phyloP scores from a whole-genome alignment of 2,329 filamentous ascomycete genomes.

The Geosmithia putterillii region DNA sequence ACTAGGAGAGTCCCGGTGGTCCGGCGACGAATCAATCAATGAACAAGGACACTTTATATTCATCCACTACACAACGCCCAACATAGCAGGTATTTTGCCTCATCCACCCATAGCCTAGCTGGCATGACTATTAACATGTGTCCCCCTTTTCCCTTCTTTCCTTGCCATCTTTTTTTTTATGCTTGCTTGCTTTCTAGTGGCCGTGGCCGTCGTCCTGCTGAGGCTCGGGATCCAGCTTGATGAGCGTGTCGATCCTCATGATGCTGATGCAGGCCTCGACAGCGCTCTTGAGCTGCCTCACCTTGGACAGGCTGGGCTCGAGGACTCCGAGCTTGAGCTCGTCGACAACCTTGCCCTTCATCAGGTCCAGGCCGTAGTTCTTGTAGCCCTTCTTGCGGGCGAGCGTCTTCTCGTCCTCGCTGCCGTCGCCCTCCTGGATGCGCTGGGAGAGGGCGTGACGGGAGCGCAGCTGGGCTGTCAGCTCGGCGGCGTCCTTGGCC shows the following conservation, averaged over 20 bases:
- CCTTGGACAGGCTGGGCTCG: slow-evolving; percentile 96
- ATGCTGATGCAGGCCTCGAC: slow-evolving; percentile 98
- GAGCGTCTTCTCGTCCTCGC: slow-evolving; percentile 77
- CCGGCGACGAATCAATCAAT: not conserved
- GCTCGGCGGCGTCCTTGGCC: slow-evolving; percentile 88
- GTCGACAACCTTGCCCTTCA: slow-evolving; percentile 82
- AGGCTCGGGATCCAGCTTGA: slow-evolving; percentile 91
- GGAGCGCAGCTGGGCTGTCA: slow-evolving; percentile 89
- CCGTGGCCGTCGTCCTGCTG: slow-evolving; percentile 69
- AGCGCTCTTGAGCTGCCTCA: slow-evolving; percentile 94
- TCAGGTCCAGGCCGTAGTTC: slow-evolving; percentile 92
- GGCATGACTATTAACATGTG: slow-evolving; percentile 4
- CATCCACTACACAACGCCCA: slow-evolving; percentile 12
- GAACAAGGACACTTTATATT: slow-evolving; percentile 8
- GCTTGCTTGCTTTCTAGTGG: slow-evolving; percentile 40
- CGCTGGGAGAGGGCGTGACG: slow-evolving; percentile 90
- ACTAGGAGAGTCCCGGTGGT: no score
- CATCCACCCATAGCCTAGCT: slow-evolving; percentile 1
- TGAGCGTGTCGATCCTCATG: slow-evolving; percentile 98
- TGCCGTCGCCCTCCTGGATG: slow-evolving; percentile 71
- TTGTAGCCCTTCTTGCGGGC: slow-evolving; percentile 95
- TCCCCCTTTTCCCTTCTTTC: slow-evolving; percentile 4
- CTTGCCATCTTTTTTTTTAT: slow-evolving; percentile 10
- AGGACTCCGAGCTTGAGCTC: slow-evolving; percentile 89
- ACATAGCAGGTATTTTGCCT: not conserved